Evolutionary conservation across 257 asterid species (phyloP), one percentile per base, ranked within the genome.

Genomic region (Datura wrightii): DNA sequence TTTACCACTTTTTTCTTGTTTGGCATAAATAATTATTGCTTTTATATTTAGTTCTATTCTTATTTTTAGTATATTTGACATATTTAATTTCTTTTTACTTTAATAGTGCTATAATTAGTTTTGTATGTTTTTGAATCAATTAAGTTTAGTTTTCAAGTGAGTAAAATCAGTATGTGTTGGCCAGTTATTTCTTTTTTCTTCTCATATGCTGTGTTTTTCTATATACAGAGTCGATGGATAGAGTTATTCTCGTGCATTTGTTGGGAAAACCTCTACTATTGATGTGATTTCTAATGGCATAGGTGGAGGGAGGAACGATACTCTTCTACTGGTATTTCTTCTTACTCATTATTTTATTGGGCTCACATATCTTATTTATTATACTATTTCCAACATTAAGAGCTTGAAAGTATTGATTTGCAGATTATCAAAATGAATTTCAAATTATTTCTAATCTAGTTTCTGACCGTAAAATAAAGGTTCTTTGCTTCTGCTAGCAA

Each of bases 401-500:
- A 24, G 34, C n/a, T 85, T 60, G 63, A 60, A 58, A 59, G 44
- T 50, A 67, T 59, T 71, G 24, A 10, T 79, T 55, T 50, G 14
- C 87, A 95, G 98, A 92, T 95, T 24, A 1, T 93, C 93, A 94
- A 67, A 92, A 93, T 0, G 97, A 95, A 87, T 90, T 95, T 90
- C 98, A 94, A 88, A 79, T 91, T 79, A 91, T 92, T 85, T 94
- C 98, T 18, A 93, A 95, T n/a, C 66, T 93, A 87, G 93, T 94
- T 41, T 94, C 94, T 11, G 83, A 86, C 31, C 96, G 94, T 36
- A 87, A 86, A 86, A 83, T 86, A 79, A 93, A 92, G 85, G 93
- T 94, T 90, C 83, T 95, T 67, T 94, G 99, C 42, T 94, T 92
- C 88, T 92, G 97, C 89, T 92, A 94, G 91, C 97, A 94, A 86